These are phyloP conservation scores for Megacollybia marginata DNA, from an alignment of 768 basidiomycete species.

Conservation along the genomic window DNA sequence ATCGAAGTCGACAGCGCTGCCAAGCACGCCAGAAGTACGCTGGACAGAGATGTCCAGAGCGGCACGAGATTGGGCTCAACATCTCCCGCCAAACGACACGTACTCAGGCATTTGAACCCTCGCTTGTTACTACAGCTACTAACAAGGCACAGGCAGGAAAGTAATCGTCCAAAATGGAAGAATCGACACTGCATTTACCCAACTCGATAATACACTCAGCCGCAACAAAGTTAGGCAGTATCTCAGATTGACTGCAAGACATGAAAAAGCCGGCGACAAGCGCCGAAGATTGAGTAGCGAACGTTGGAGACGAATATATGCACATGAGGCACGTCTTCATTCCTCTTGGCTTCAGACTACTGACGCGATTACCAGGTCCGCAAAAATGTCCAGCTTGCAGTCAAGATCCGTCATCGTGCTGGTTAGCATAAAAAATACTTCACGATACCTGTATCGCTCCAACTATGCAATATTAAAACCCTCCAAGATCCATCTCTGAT, in stretches of 20 bases:
- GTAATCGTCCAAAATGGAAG: conserved; percentile 36
- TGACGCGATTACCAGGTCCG: conserved; percentile 49
- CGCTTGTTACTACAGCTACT: neutral
- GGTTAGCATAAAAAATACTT: too few relatives aligned
- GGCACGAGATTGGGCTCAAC: conserved; percentile 13
- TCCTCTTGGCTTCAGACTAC: conserved; percentile 5
- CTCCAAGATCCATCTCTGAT: too few relatives aligned
- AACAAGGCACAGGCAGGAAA: conserved; percentile 45
- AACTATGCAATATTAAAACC: too few relatives aligned
- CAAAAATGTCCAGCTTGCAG: conserved; percentile 74
- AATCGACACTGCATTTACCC: conserved; percentile 39
- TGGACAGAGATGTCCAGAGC: conserved; percentile 9
- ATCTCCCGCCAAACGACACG: conserved; percentile 33
- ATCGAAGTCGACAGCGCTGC: neutral
- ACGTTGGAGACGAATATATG: conserved; percentile 75
- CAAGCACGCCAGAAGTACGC: neutral
- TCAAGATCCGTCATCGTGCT: conserved; percentile 52
- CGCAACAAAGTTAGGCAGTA: conserved; percentile 51
- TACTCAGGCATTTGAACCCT: conserved; percentile 41
- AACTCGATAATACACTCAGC: conserved; percentile 41
- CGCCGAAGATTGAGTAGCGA: conserved; percentile 67
- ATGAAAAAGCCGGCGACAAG: conserved; percentile 80
- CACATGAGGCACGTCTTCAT: conserved; percentile 54
- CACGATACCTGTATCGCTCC: too few relatives aligned
- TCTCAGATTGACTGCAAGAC: conserved; percentile 44